These are phyloP conservation scores for Stentor coeruleus DNA, from an alignment of 73 alveolate species.

Conservation along the genomic window DNA sequence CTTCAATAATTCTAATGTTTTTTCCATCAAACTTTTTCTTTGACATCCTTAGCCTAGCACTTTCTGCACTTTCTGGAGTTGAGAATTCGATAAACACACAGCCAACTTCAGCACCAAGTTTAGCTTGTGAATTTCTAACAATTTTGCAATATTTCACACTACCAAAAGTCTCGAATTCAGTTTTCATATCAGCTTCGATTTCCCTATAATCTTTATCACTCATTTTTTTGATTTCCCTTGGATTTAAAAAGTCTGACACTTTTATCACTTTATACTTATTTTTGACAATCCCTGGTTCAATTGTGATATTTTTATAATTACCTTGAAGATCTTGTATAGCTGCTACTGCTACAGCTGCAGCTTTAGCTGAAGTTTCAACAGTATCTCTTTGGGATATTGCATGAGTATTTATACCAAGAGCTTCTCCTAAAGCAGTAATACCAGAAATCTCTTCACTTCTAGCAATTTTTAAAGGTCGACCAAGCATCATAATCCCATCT, in stretches of 20 bases:
- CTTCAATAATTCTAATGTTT: slow-evolving; percentile 42
- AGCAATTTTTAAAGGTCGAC: slow-evolving; percentile 10
- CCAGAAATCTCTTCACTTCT: slow-evolving; percentile 21
- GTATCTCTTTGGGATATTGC: background rate
- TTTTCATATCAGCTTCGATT: slow-evolving; percentile 14
- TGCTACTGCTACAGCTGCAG: slow-evolving; percentile 32
- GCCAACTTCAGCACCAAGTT: slow-evolving; percentile 51
- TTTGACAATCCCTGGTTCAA: background rate
- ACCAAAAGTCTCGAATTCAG: slow-evolving; percentile 12
- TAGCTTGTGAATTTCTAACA: slow-evolving; percentile 41
- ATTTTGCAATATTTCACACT: slow-evolving; percentile 11
- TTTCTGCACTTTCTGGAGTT: slow-evolving; percentile 32
- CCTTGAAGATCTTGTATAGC: slow-evolving; percentile 29
- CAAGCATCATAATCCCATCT: slow-evolving; percentile 26
- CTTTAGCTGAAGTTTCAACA: slow-evolving; percentile 18
- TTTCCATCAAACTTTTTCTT: slow-evolving; percentile 39
- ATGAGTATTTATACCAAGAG: background rate
- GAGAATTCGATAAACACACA: slow-evolving; percentile 33
- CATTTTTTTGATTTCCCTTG: background rate
- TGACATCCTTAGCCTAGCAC: slow-evolving; percentile 31
- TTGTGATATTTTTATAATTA: background rate
- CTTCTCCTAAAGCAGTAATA: slow-evolving; percentile 24
- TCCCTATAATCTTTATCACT: background rate
- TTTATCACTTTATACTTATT: background rate
- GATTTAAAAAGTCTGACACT: background rate